Conservation (phyloP, 2,329 filamentous ascomycete genomes). For the Aureobasidium namibiae region DNA sequence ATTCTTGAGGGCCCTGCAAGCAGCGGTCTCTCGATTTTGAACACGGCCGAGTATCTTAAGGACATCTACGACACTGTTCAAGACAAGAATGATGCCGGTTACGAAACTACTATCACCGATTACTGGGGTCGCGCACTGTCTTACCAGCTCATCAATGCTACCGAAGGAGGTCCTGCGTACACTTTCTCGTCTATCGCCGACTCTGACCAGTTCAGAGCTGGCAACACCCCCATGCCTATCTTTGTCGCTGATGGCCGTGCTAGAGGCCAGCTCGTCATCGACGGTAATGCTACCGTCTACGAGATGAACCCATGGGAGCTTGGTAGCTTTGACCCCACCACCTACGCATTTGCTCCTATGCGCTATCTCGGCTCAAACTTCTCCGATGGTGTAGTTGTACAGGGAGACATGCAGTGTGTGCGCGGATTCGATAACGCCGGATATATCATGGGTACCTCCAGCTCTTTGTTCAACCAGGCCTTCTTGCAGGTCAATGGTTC, state of each 20-base stretch:
- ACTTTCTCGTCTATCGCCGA: slow-evolving; percentile 75
- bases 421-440: slow-evolving; percentile 75
- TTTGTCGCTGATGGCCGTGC: slow-evolving; percentile 61
- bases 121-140: slow-evolving; percentile 81
- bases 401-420: slow-evolving; percentile 53
- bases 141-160: slow-evolving; percentile 74
- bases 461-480: slow-evolving; percentile 74
- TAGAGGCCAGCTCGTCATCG: slow-evolving; percentile 53
- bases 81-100: slow-evolving; percentile 56
- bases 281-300: slow-evolving; percentile 64
- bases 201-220: slow-evolving; percentile 53
- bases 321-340: slow-evolving; percentile 65
- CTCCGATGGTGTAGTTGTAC: slow-evolving; percentile 49
- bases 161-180: slow-evolving; percentile 63
- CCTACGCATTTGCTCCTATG: slow-evolving; percentile 63
- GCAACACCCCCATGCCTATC: slow-evolving; percentile 62
- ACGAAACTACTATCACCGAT: slow-evolving; percentile 68
- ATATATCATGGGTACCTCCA: slow-evolving; percentile 79
- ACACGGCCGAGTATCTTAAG: slow-evolving; percentile 54
- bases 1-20: slow-evolving; percentile 52
- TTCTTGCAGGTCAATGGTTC: slow-evolving; percentile 55
- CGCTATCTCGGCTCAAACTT: slow-evolving; percentile 68
- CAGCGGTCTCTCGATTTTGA: slow-evolving; percentile 44
- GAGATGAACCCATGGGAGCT: slow-evolving; percentile 77
- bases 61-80: slow-evolving; percentile 51